Conservation (phyloP, 257 asterid species). For the Haberlea rhodopensis region DNA sequence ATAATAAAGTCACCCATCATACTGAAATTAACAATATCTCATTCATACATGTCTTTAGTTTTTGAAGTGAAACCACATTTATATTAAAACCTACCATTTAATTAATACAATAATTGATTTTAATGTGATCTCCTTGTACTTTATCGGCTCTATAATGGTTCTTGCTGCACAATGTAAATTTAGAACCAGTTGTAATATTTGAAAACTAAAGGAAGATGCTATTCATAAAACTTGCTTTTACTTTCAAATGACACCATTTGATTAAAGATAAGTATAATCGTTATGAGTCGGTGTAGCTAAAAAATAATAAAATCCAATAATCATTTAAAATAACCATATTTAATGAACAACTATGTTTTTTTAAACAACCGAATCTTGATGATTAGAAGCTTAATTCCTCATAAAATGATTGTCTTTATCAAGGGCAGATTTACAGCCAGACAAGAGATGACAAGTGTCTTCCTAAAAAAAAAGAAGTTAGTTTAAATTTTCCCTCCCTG, state of each 20-base stretch:
- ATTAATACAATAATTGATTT: background rate
- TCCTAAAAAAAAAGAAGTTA: no score
- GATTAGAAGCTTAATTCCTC: background rate
- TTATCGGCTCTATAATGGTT: background rate
- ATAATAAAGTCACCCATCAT: background rate
- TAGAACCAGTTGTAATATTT: background rate
- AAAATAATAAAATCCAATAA: no score
- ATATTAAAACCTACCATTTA: constrained; percentile 24
- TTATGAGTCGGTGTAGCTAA: background rate
- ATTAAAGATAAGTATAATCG: no score
- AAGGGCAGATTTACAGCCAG: no score
- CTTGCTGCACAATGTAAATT: background rate
- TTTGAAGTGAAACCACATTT: background rate
- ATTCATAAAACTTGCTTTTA: no score
- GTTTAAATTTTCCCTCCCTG: no score
- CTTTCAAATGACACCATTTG: no score
- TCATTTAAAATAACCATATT: no score
- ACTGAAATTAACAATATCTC: background rate
- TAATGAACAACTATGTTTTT: background rate
- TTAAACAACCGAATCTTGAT: background rate
- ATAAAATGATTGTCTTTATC: no score
- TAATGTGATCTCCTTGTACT: background rate
- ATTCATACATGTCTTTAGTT: constrained; percentile 1
- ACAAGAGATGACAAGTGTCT: no score
- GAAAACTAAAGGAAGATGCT: no score